Conservation (phyloP, 2,329 filamentous ascomycete genomes). For the Stagonosporopsis tanaceti region DNA sequence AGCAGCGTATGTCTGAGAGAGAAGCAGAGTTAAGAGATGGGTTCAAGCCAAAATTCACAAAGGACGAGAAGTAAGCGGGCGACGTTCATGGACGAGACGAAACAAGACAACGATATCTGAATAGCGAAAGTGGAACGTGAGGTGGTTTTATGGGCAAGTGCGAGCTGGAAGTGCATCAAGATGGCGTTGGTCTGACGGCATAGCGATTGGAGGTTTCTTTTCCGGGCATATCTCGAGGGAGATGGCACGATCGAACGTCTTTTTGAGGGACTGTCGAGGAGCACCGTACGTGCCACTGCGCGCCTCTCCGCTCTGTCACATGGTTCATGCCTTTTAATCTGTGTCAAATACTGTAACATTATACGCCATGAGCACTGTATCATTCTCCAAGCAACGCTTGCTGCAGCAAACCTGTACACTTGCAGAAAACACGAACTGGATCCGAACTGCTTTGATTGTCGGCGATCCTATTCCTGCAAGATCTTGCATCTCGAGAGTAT, state of each 20-base stretch:
- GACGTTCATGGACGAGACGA: not conserved
- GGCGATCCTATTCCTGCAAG: not conserved
- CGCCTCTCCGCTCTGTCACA: slow-evolving; percentile 30
- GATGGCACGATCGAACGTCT: slow-evolving; percentile 16
- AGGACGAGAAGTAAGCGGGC: slow-evolving; percentile 62
- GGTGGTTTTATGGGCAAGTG: not conserved
- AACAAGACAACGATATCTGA: not conserved
- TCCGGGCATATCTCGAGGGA: slow-evolving; percentile 9
- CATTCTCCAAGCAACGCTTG: not conserved
- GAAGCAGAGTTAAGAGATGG: slow-evolving; percentile 84
- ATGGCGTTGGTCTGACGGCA: slow-evolving; percentile 32
- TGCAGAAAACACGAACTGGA: not conserved
- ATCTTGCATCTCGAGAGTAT: too few species aligned
- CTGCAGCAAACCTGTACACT: not conserved
- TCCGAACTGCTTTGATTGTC: not conserved
- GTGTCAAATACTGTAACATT: slow-evolving; percentile 31
- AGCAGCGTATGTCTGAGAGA: slow-evolving; percentile 72
- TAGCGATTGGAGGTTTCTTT: slow-evolving; percentile 28
- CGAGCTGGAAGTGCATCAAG: slow-evolving; percentile 28
- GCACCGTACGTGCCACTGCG: slow-evolving; percentile 2
- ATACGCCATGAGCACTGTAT: slow-evolving; percentile 11
- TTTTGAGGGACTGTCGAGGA: slow-evolving; percentile 2
- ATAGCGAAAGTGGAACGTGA: not conserved
- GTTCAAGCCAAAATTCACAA: slow-evolving; percentile 95
- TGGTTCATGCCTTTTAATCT: slow-evolving; percentile 17